Evolutionary conservation across 805 yeast genomes (phyloP).

Genomic region (Pachysolen tannophilus): DNA sequence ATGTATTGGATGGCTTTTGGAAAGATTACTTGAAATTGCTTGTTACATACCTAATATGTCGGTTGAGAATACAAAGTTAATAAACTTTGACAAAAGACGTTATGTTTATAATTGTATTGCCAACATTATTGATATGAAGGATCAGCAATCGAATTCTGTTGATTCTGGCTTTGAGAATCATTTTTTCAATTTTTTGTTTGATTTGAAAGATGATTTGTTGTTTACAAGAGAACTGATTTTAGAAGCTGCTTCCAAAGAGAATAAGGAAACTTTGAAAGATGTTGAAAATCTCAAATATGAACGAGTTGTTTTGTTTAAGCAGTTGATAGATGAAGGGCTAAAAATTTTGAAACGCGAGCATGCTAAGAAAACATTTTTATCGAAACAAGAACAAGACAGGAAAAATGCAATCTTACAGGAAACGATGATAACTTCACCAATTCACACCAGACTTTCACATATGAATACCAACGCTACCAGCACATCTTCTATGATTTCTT

Average conservation of each 20-base stretch:
- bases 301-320: conserved; percentile 31
- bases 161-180: conserved; percentile 23
- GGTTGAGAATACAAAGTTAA: conserved; percentile 49
- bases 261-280: conserved; percentile 26
- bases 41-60: conserved; percentile 76
- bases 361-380: conserved; percentile 17
- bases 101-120: conserved; percentile 55
- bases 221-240: conserved; percentile 26
- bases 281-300: conserved; percentile 17
- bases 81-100: conserved; percentile 82
- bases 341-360: conserved; percentile 46
- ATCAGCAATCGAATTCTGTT: conserved; percentile 18
- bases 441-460: conserved; percentile 26
- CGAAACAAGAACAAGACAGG: conserved; percentile 19
- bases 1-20: conserved; percentile 88
- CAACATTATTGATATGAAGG: conserved; percentile 40
- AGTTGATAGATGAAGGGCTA: conserved; percentile 38
- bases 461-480: background rate
- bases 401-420: conserved; percentile 8
- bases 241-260: conserved; percentile 37
- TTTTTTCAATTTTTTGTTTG: conserved; percentile 44
- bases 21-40: conserved; percentile 67
- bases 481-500: background rate
- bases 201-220: conserved; percentile 28
- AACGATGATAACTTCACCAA: background rate